phyloP scores from a whole-genome alignment of 2,329 filamentous ascomycete genomes.

The Sordariomycetes sp. region DNA sequence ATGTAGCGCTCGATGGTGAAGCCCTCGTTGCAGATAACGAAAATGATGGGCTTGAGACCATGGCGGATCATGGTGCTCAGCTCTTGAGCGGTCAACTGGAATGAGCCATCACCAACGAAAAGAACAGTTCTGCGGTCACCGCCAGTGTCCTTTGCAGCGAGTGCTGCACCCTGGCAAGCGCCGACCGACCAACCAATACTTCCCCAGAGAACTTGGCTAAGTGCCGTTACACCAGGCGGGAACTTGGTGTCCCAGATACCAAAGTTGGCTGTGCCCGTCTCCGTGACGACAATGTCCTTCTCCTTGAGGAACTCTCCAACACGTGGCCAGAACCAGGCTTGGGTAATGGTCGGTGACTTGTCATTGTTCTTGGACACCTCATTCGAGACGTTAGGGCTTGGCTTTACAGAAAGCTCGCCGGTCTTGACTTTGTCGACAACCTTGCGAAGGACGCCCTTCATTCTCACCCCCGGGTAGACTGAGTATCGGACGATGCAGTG shows the following conservation, averaged over 20 bases:
- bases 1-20: constrained; percentile 87
- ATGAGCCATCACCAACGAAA: constrained; percentile 82
- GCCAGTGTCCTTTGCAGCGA: constrained; percentile 60
- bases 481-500: constrained; percentile 68
- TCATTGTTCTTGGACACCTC: constrained; percentile 32
- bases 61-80: constrained; percentile 75
- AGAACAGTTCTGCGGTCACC: constrained; percentile 61
- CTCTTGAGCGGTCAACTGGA: constrained; percentile 80
- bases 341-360: constrained; percentile 43
- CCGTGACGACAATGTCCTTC: constrained; percentile 72
- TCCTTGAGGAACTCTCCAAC: constrained; percentile 63
- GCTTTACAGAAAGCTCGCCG: constrained; percentile 44
- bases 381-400: constrained; percentile 45
- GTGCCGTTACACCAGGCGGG: constrained; percentile 65
- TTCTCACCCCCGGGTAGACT: constrained; percentile 67
- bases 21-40: constrained; percentile 80
- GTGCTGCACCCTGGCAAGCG: constrained; percentile 55
- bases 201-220: constrained; percentile 72
- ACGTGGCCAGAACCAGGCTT: constrained; percentile 70
- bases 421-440: constrained; percentile 52
- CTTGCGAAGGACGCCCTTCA: constrained; percentile 69
- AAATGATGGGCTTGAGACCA: constrained; percentile 69
- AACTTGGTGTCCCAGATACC: constrained; percentile 82
- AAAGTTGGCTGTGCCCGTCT: constrained; percentile 83
- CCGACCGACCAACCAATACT: constrained; percentile 54